A percentile compares a stretch with the other conserved stretches of the same genome.
phyloP scores from a whole-genome alignment of 1,284 basidiomycete species.

The Ceratobasidium sp. region DNA sequence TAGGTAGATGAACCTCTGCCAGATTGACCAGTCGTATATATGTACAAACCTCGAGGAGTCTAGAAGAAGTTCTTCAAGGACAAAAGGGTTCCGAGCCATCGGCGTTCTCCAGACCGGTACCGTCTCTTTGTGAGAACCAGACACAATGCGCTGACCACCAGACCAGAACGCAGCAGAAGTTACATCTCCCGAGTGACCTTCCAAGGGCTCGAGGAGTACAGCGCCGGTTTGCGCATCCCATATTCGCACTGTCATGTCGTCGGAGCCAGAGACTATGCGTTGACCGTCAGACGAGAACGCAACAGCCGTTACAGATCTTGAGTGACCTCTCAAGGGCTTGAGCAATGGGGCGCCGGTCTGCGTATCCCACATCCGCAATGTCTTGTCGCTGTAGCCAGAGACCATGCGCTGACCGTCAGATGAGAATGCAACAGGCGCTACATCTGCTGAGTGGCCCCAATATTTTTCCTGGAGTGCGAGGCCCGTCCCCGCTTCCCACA shows the following conservation, averaged over 20 bases:
- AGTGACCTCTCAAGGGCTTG: background rate
- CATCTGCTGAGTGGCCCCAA: slow-evolving; percentile 2
- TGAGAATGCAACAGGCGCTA: slow-evolving; percentile 36
- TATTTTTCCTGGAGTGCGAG: slow-evolving; percentile 18
- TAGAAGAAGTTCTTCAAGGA: background rate
- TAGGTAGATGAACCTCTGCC: too few species aligned
- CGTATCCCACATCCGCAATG: slow-evolving; percentile 44
- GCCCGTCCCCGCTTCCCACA: slow-evolving; percentile 42
- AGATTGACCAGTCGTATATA: too few species aligned
- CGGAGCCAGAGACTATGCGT: slow-evolving; percentile 2
- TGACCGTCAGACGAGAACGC: slow-evolving; percentile 15
- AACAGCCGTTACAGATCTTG: slow-evolving; percentile 7
- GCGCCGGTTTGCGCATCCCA: slow-evolving; percentile 42
- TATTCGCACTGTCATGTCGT: slow-evolving; percentile 8
- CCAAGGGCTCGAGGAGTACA: too few species aligned
- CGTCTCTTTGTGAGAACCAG: background rate
- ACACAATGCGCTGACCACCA: slow-evolving; percentile 9
- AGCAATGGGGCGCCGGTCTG: background rate
- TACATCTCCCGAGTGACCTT: background rate
- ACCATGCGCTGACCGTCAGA: slow-evolving; percentile 29
- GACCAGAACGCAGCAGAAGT: slow-evolving; percentile 10
- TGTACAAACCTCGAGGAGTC: background rate
- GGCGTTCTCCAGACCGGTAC: background rate
- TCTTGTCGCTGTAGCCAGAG: slow-evolving; percentile 38
- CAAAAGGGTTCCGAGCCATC: background rate